Evolutionary conservation across 148 eudicot genomes (phyloP).

Genomic region (Camellia lanceoleosa): DNA sequence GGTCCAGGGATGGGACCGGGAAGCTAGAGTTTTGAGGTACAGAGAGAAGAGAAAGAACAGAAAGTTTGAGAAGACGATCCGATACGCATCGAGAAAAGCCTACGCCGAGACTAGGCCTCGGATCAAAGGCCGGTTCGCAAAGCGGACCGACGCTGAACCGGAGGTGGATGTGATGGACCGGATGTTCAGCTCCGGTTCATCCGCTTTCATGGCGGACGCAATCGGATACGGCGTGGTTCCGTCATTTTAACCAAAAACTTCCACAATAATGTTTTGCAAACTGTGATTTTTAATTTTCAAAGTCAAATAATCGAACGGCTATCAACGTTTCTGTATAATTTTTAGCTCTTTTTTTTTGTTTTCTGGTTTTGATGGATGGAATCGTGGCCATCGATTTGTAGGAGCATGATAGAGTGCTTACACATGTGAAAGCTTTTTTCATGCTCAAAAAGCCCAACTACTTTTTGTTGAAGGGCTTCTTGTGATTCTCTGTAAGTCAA

Average conservation of each 20-base stretch:
- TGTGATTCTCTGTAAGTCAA: slow-evolving; percentile 12
- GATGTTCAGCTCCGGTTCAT: slow-evolving; percentile 14
- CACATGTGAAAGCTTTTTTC: slow-evolving; percentile 14
- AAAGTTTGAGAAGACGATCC: slow-evolving; percentile 87
- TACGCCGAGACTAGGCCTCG: slow-evolving; percentile 92
- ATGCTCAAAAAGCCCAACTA: slow-evolving; percentile 22
- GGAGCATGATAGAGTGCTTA: background rate
- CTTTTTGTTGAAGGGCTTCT: slow-evolving; percentile 18
- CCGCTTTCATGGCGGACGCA: slow-evolving; percentile 25
- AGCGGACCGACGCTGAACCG: slow-evolving; percentile 40
- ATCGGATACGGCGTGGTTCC: slow-evolving; percentile 60
- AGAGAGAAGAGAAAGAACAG: slow-evolving; percentile 91
- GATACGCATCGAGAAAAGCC: slow-evolving; percentile 89
- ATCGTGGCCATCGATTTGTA: slow-evolving; percentile 10
- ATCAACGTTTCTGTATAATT: background rate
- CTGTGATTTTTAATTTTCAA: background rate
- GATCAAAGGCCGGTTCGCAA: slow-evolving; percentile 87
- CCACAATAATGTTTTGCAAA: background rate
- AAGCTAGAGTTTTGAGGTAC: slow-evolving; percentile 84
- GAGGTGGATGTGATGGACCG: slow-evolving; percentile 22
- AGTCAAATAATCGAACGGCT: slow-evolving; percentile 10
- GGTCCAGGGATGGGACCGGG: slow-evolving; percentile 41
- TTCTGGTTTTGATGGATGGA: background rate
- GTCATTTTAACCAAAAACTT: slow-evolving; percentile 22
- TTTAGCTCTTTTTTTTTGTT: background rate